A percentile compares a stretch with the other conserved stretches of the same genome.
Conservation (phyloP, 2,329 filamentous ascomycete species). For the Penicillium polonicum region DNA sequence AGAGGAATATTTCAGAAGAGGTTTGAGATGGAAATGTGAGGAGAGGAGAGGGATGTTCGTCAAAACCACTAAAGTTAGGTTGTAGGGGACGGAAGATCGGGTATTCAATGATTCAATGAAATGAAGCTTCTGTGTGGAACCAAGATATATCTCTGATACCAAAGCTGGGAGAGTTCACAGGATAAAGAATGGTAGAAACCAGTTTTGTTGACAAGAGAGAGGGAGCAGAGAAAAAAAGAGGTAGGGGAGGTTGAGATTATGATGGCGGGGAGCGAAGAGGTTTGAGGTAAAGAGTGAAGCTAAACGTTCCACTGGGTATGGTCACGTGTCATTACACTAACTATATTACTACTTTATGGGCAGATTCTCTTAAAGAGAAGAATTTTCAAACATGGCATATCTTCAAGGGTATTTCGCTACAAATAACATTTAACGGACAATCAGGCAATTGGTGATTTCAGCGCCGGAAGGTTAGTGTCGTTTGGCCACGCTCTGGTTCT, state of each 20-base stretch:
- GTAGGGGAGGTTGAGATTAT: constrained; percentile 1
- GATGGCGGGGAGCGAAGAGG: constrained; percentile 14
- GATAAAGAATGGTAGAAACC: not conserved
- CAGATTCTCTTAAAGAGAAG: not conserved
- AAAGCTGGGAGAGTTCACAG: not conserved
- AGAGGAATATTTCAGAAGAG: not conserved
- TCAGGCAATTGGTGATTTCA: not conserved
- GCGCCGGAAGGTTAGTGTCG: constrained; percentile 36
- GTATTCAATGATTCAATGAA: constrained; percentile 5
- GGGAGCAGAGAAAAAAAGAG: not conserved
- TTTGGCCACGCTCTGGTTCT: constrained; percentile 47
- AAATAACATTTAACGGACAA: not conserved
- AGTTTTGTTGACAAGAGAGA: not conserved
- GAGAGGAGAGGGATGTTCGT: not conserved
- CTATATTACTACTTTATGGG: not conserved
- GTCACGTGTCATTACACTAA: constrained; percentile 5
- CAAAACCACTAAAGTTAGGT: constrained; percentile 1
- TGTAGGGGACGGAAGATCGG: not conserved
- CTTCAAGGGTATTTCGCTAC: constrained; percentile 9
- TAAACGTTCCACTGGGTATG: constrained; percentile 2
- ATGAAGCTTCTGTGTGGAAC: not conserved
- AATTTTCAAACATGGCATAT: not conserved
- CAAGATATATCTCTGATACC: not conserved
- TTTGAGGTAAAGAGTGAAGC: constrained; percentile 11
- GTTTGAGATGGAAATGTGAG: not conserved